These are phyloP conservation scores for Podaxis carcinomalis DNA, from an alignment of 768 basidiomycete species.

Conservation along the genomic window DNA sequence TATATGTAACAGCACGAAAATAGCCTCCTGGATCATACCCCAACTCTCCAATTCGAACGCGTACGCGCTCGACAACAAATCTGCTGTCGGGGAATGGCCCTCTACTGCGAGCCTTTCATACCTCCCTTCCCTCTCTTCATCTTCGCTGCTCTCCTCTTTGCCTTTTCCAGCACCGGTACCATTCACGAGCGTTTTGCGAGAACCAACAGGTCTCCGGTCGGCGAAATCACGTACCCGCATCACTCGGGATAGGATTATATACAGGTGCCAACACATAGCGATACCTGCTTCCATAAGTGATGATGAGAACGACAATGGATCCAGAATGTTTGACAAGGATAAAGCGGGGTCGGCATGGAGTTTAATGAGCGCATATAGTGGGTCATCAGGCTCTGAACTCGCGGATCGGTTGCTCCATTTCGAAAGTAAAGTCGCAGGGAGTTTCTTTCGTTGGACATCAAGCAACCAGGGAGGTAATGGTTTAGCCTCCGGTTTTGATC, in stretches of 20 bases:
- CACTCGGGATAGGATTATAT: conserved; percentile 79
- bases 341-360: conserved; percentile 70
- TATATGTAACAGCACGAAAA: conserved; percentile 86
- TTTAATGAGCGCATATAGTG: conserved; percentile 76
- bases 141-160: conserved; percentile 19
- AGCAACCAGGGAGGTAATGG: conserved; percentile 13
- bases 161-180: conserved; percentile 14
- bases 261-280: conserved; percentile 83
- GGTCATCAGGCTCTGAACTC: conserved; percentile 43
- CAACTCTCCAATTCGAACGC: conserved; percentile 81
- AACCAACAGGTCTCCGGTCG: conserved; percentile 46
- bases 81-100: conserved; percentile 82
- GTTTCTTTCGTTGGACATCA: conserved; percentile 29
- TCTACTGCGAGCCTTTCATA: conserved; percentile 36
- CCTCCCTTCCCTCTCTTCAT: conserved; percentile 40
- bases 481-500: conserved; percentile 57
- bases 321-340: conserved; percentile 64
- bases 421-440: conserved; percentile 1
- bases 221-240: conserved; percentile 82
- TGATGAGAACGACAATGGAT: conserved; percentile 69
- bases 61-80: conserved; percentile 78
- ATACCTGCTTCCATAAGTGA: conserved; percentile 74
- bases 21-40: conserved; percentile 80
- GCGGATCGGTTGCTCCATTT: conserved; percentile 12
- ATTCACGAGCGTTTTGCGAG: conserved; percentile 19